phyloP scores from a whole-genome alignment of 805 yeast species.

The Clavispora asparagi region DNA sequence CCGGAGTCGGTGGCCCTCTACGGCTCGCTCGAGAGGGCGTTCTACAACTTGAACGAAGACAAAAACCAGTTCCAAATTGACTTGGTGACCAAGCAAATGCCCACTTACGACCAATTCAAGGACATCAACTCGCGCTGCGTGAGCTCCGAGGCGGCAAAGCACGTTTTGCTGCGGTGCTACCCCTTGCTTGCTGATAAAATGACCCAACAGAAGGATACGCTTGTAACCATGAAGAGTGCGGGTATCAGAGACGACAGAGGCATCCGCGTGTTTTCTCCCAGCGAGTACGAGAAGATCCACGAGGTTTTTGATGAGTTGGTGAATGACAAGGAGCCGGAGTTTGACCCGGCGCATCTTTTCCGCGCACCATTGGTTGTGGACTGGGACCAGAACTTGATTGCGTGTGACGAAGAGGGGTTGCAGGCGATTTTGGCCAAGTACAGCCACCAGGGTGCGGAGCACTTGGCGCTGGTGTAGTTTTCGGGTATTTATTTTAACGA shows the following conservation, averaged over 20 bases:
- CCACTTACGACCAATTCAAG: conserved; percentile 38
- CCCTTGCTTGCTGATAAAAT: conserved; percentile 32
- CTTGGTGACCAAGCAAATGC: conserved; percentile 34
- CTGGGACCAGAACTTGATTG: conserved; percentile 41
- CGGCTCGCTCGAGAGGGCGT: conserved; percentile 27
- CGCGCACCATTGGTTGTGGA: conserved; percentile 39
- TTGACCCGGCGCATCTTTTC: conserved; percentile 31
- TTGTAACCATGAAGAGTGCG: conserved; percentile 18
- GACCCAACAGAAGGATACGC: conserved; percentile 13
- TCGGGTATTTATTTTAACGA: neutral
- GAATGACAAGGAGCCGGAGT: conserved; percentile 20
- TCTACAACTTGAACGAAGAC: conserved; percentile 24
- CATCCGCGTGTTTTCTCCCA: conserved; percentile 28
- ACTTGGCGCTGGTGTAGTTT: conserved; percentile 3
- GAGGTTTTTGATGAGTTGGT: conserved; percentile 29
- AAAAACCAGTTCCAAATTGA: conserved; percentile 31
- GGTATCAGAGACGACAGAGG: conserved; percentile 18
- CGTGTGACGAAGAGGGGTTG: conserved; percentile 32
- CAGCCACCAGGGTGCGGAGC: conserved; percentile 5
- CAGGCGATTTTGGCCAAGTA: conserved; percentile 27
- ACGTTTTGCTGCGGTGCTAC: conserved; percentile 25
- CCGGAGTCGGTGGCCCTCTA: conserved; percentile 29
- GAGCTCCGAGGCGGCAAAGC: conserved; percentile 19
- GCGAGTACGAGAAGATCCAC: conserved; percentile 34
- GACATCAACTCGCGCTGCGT: conserved; percentile 23